Base-by-base conservation (phyloP, 1,139 yeast genomes). In the Suhomyces bolitotheri region DNA sequence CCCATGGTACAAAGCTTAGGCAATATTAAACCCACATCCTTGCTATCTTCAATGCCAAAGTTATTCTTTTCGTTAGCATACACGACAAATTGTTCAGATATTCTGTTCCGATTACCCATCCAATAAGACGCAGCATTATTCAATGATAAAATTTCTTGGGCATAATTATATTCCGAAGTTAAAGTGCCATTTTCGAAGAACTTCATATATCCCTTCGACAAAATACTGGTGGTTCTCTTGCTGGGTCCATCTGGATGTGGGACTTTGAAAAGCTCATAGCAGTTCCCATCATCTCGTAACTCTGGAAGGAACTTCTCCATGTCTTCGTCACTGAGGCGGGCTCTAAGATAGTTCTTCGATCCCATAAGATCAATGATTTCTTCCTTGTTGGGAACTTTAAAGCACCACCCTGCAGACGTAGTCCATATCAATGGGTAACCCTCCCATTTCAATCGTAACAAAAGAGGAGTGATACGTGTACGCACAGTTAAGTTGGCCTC, bases 1-100 rank as follows among this genome's bases (percentile, higher is more conserved):
- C 99, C 99, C 97, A 92, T 94, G 1, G 96, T 77, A 11, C 88
- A 73, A 31, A 90, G 69, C 34, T 79, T 78, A 1, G 99, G 99
- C 12, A 94, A 54, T 19, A 94, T 92, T 36, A 90, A 70, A 0
- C 95, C 96, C 49, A 79, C 54, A 2, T 71, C 68, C 29, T 46
- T 46, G 5, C 42, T 31, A 24, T 61, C 62, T n/a, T 54, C 49
- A 22, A 54, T 50, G 1, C 58, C 52, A 25, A 64, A 58, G 16
- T 54, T 48, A 33, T 60, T 60, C 29, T 60, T 52, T 7, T 53
- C 49, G 39, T 59, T 54, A 8, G 60, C 43, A 50, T 59, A 83
- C 2, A 92, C 90, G 10, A 92, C 94, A 73, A 90, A 86, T 54
- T 94, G 99, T 15, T 77, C 77, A 60, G 68, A 73, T 25, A 92